Percentiles rank a stretch among this genome's conserved stretches.
Conservation (phyloP, 2,329 filamentous ascomycete genomes). For the Pseudocercospora cruenta region DNA sequence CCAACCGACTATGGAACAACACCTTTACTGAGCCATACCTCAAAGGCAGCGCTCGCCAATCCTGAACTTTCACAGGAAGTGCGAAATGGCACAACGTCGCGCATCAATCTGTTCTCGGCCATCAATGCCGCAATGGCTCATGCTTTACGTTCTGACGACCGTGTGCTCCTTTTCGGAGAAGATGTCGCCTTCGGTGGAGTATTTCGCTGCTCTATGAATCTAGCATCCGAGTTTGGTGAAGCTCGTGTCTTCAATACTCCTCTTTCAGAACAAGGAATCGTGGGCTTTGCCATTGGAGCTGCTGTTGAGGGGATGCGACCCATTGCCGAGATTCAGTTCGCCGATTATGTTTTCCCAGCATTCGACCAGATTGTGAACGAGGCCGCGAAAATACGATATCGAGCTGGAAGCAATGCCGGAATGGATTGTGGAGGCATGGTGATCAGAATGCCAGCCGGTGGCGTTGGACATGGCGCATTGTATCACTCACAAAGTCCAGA, state of each 20-base stretch:
- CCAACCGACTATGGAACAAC: slow-evolving; percentile 86
- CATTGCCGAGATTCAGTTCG: slow-evolving; percentile 93
- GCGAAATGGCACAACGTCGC: slow-evolving; percentile 64
- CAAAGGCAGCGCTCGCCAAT: slow-evolving; percentile 71
- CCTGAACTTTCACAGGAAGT: slow-evolving; percentile 64
- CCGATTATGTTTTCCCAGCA: slow-evolving; percentile 89
- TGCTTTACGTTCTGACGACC: slow-evolving; percentile 80
- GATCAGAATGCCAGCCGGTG: slow-evolving; percentile 86
- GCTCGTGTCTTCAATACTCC: slow-evolving; percentile 97
- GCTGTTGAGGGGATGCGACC: slow-evolving; percentile 91
- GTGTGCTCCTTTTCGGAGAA: slow-evolving; percentile 90
- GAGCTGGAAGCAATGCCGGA: slow-evolving; percentile 59
- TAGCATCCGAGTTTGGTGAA: slow-evolving; percentile 82
- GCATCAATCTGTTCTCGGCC: slow-evolving; percentile 91
- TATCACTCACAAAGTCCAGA: slow-evolving; percentile 92
- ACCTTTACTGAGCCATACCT: slow-evolving; percentile 77
- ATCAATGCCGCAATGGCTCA: slow-evolving; percentile 87
- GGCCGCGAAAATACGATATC: slow-evolving; percentile 83
- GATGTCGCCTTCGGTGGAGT: slow-evolving; percentile 97
- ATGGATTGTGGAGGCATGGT: slow-evolving; percentile 72
- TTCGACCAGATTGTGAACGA: slow-evolving; percentile 96
- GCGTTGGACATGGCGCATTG: slow-evolving; percentile 84
- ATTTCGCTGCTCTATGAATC: slow-evolving; percentile 82
- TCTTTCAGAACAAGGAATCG: slow-evolving; percentile 88
- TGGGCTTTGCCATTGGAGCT: slow-evolving; percentile 88